A percentile compares a stretch with the other conserved stretches of the same genome.
phyloP scores from a whole-genome alignment of 202 grass and related monocot genomes.

The Panicum hallii region DNA sequence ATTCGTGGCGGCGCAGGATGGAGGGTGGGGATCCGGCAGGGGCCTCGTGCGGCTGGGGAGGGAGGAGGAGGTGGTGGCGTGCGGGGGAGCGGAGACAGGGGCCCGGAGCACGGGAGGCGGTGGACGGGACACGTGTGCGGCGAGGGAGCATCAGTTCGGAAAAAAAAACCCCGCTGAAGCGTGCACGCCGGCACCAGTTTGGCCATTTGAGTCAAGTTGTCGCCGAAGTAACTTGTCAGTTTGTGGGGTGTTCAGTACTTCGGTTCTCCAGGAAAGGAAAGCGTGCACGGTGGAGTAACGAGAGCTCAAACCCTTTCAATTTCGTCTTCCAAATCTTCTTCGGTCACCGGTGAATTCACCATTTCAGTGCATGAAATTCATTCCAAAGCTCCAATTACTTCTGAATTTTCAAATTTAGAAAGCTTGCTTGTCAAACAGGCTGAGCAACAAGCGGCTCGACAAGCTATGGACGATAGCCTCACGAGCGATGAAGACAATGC shows the following conservation, averaged over 20 bases:
- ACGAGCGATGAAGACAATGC: too few relatives aligned
- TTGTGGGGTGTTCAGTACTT: not conserved
- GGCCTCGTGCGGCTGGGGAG: conserved; percentile 33
- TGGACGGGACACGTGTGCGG: conserved; percentile 17
- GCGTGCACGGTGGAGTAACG: not conserved
- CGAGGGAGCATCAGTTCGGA: not conserved
- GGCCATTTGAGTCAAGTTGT: not conserved
- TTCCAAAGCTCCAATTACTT: too few relatives aligned
- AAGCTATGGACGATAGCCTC: too few relatives aligned
- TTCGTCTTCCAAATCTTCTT: too few relatives aligned
- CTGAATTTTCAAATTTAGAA: too few relatives aligned
- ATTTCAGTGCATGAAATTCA: too few relatives aligned
- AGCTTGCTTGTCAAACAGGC: too few relatives aligned
- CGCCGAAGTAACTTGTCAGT: not conserved
- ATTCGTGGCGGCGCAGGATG: not conserved
- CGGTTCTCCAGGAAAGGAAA: not conserved
- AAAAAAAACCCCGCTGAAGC: not conserved
- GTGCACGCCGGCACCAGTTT: not conserved
- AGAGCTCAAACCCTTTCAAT: too few relatives aligned
- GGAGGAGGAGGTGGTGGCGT: conserved; percentile 28
- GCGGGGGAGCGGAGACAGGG: not conserved
- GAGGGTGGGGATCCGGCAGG: conserved; percentile 8
- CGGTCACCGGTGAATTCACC: too few relatives aligned
- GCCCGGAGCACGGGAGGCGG: conserved; percentile 19
- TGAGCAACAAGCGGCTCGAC: too few relatives aligned